Evolutionary conservation across 805 yeast species (phyloP), one percentile per base, ranked within the genome.

Genomic region (Candida maltosa): DNA sequence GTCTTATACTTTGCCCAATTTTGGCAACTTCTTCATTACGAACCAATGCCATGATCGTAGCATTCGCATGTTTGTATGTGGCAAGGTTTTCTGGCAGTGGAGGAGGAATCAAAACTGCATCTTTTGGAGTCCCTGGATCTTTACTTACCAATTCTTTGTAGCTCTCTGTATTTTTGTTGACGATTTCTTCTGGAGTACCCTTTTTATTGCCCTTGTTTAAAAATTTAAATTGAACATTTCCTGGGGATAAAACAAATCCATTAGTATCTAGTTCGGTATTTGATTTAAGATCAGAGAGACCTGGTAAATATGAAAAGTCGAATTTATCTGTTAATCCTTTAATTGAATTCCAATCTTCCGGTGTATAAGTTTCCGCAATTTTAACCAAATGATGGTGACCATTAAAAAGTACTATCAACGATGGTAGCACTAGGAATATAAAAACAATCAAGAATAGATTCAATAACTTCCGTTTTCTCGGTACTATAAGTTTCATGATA

Each of bases 31-130:
- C 95, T 5, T 69, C 50, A 50, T 86, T 84, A 40, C 88, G 65
- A n/a, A 82, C 93, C 36, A 87, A 62, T 3, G 86, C 76, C 12
- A 83, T 51, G 32, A 87, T 69, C 1, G 95, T 83, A 3, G 95
- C 95, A 49, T 79, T 84, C 6, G 83, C 89, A n/a, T 63, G 56
- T 16, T 60, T 44, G 43, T 63, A 66, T 3, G 26, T 31, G 18
- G 48, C 54, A 3, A 65, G 41, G 37, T 62, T 54, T 6, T 32
- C 29, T 14, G 37, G 37, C 16, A 16, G 34, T 4, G 19, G 34
- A 19, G 37, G 34, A 2, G 24, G 24, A 11, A 28, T 16, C 14
- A 32, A 28, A 15, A 10, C 17, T 35, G 48, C 52, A 35, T 64
- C 70, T 34, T 51, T 69, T 1, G 86, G 86, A 46, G 76, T 80